Conservation (phyloP, 2,329 filamentous ascomycete genomes). For the Pseudocercospora vitis region DNA sequence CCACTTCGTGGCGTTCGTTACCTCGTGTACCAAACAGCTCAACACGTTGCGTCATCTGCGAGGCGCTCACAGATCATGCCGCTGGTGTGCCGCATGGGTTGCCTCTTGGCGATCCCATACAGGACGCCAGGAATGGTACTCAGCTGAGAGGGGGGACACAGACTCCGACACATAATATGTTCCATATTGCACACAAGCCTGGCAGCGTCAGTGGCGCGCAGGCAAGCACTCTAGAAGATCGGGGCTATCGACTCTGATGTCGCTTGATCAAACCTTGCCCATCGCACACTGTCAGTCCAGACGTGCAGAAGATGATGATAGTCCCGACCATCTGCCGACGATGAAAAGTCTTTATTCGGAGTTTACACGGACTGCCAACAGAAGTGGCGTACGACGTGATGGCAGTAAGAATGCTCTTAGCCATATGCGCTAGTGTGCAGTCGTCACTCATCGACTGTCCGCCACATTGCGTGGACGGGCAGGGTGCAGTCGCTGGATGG, state of each 20-base stretch:
- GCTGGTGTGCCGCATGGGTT: conserved; percentile 2
- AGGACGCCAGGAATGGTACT: neutral
- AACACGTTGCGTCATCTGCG: conserved; percentile 6
- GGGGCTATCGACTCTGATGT: neutral
- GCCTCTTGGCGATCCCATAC: conserved; percentile 3
- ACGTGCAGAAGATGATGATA: neutral
- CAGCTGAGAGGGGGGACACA: neutral
- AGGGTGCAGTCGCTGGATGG: neutral
- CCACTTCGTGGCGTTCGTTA: neutral
- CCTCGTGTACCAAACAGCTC: conserved; percentile 1
- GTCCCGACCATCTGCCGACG: neutral
- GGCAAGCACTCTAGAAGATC: too few relatives aligned
- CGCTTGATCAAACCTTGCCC: neutral
- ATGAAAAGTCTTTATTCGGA: neutral
- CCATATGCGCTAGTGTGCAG: neutral
- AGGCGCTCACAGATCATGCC: neutral
- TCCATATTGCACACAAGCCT: neutral
- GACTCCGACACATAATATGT: neutral
- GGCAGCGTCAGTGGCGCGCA: conserved; percentile 3
- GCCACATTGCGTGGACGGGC: neutral
- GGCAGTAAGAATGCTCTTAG: neutral
- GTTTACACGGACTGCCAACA: neutral
- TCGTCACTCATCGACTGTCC: neutral
- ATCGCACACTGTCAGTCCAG: neutral
- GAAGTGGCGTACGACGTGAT: neutral